Base-by-base conservation (phyloP, 495 filamentous ascomycete species). In the Hyaloscypha variabilis region DNA sequence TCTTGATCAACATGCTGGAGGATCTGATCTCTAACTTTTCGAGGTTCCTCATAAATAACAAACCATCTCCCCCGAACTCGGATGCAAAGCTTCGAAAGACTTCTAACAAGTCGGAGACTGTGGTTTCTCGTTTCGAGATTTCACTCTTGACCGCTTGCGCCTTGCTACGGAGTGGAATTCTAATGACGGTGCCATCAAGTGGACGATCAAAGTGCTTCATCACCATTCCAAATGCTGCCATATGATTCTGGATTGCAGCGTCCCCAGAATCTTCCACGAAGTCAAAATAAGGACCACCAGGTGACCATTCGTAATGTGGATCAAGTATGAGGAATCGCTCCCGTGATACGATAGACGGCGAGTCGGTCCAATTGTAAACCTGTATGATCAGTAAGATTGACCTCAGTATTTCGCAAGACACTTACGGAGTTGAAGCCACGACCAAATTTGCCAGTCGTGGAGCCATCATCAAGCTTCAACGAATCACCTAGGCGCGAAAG, bases 361-460 rank as follows among this genome's bases (percentile, higher is more conserved):
- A 74, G 66, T 81, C 78, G 0, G 78, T 80, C 75, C 75, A 81
- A 63, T 81, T 78, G 53, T 80, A 81, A 1, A 78, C 76, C 77
- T 78, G 42, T 13, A 28, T 3, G 21, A 46, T 66, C n/a, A 61
- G 62, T 46, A 60, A 64, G 39, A 8, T 50, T 25, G 10, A 1
- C 5, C 39, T 46, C 19, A 4, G 39, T 19, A 17, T 30, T 56
- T 57, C 6, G 36, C n/a, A 53, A 30, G 17, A n/a, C 58, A 63
- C 69, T 6, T 66, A 76, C 74, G 13, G 75, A 76, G 61, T 78
- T 80, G 50, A 81, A 81, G 2, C 78, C 78, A 51, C 75, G 72
- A 2, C 78, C 76, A 67, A 77, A 78, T 58, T 78, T 79, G 8
- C 78, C 78, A 21, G 78, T 81, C 3, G 72, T 70, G 26, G 51